Evolutionary conservation across 1,139 yeast genomes (phyloP).

Genomic region (Pneumocystis sp.): DNA sequence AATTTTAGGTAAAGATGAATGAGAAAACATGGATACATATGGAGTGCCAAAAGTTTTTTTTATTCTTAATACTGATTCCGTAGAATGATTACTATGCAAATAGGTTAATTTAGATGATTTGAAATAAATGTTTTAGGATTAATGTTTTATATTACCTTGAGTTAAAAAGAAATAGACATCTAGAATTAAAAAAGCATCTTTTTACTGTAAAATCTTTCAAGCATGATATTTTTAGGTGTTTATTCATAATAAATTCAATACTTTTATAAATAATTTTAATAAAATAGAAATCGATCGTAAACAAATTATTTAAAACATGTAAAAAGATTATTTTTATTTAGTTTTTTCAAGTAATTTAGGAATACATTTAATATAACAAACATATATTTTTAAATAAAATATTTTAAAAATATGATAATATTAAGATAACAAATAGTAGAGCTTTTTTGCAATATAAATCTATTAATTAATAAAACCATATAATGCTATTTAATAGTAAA

Average conservation of each 20-base stretch:
- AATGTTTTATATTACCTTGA: not conserved
- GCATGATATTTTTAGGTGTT: not conserved
- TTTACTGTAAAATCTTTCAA: not conserved
- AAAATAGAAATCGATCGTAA: not conserved
- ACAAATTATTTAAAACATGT: not conserved
- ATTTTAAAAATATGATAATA: no score
- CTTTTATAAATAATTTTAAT: not conserved
- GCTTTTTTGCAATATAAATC: no score
- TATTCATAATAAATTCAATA: not conserved
- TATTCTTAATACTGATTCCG: not conserved
- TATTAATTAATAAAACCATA: no score
- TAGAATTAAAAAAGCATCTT: not conserved
- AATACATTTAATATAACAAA: no score
- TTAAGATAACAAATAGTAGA: no score
- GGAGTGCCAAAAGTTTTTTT: not conserved
- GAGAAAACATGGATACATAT: not conserved
- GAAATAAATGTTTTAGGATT: not conserved
- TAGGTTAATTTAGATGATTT: not conserved
- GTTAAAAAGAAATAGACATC: not conserved
- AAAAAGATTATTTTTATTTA: no score
- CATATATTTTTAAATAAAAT: no score
- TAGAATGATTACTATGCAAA: not conserved
- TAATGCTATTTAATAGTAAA: no score
- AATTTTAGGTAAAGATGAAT: not conserved
- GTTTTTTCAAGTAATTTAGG: no score